A percentile compares a stretch with the other conserved stretches of the same genome.
phyloP scores from a whole-genome alignment of 1,139 yeast genomes.

The Candida sp. region DNA sequence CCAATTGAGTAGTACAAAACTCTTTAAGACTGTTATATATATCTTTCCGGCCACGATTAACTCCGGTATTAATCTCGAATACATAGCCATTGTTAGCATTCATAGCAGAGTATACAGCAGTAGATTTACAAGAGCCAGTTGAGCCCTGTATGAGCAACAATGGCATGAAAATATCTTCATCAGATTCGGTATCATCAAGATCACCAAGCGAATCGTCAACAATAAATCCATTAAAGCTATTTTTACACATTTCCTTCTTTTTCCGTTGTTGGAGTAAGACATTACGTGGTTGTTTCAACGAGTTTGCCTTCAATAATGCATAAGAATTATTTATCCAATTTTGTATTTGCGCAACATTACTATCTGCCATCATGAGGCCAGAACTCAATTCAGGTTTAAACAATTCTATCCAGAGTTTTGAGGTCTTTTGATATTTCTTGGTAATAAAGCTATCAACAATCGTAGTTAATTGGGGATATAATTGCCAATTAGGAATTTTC shows the following conservation, averaged over 20 bases:
- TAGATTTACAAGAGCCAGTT: conserved; percentile 76
- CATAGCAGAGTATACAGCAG: conserved; percentile 69
- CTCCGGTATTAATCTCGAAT: conserved; percentile 78
- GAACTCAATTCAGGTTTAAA: conserved; percentile 38
- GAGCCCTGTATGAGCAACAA: conserved; percentile 69
- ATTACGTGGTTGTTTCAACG: conserved; percentile 28
- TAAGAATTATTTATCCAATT: conserved; percentile 53
- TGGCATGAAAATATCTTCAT: conserved; percentile 50
- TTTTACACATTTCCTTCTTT: conserved; percentile 13
- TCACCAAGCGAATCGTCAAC: conserved; percentile 22
- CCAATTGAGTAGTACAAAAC: conserved; percentile 79
- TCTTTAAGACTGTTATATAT: conserved; percentile 67
- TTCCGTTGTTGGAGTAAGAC: conserved; percentile 19
- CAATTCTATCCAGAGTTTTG: conserved; percentile 38
- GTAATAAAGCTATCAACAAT: conserved; percentile 17
- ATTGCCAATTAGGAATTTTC: conserved; percentile 11
- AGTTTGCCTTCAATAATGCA: conserved; percentile 29
- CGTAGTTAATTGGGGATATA: conserved; percentile 16
- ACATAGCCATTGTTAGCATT: conserved; percentile 67
- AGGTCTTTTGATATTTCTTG: conserved; percentile 1
- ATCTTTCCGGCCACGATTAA: conserved; percentile 69
- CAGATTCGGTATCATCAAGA: conserved; percentile 15
- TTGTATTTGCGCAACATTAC: conserved; percentile 20
- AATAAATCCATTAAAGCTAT: conserved; percentile 21
- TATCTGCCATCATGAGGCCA: conserved; percentile 32